Evolutionary conservation across 768 basidiomycete species (phyloP).

Genomic region (Scleroderma citrinum): DNA sequence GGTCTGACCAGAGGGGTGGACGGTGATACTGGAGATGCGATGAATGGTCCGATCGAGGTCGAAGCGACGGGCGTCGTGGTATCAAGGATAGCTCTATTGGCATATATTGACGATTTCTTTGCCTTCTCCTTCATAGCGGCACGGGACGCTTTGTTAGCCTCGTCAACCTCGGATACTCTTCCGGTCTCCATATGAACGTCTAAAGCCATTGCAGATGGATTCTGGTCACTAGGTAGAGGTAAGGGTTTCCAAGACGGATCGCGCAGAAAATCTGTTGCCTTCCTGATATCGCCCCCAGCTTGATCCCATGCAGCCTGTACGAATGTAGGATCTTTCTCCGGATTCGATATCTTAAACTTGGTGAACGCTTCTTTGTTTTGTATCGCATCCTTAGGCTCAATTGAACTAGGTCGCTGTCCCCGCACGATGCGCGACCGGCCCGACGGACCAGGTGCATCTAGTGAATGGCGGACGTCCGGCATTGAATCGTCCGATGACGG

Average conservation of each 20-base stretch:
- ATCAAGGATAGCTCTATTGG: slow-evolving; percentile 53
- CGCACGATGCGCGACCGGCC: slow-evolving; percentile 46
- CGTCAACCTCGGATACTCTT: slow-evolving; percentile 66
- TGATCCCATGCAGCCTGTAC: slow-evolving; percentile 66
- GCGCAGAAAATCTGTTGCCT: slow-evolving; percentile 51
- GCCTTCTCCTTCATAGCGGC: slow-evolving; percentile 67
- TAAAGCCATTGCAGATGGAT: slow-evolving; percentile 6
- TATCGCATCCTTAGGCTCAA: slow-evolving; percentile 21
- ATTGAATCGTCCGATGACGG: slow-evolving; percentile 68
- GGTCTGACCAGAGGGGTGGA: slow-evolving; percentile 30
- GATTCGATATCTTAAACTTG: slow-evolving; percentile 60
- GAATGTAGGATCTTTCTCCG: slow-evolving; percentile 31
- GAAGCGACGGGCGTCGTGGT: slow-evolving; percentile 36
- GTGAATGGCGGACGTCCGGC: slow-evolving; percentile 38
- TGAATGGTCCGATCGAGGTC: slow-evolving; percentile 25
- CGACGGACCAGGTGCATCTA: slow-evolving; percentile 38
- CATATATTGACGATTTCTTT: slow-evolving; percentile 79
- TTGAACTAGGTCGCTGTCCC: slow-evolving; percentile 32
- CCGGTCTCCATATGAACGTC: slow-evolving; percentile 38
- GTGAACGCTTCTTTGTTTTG: slow-evolving; percentile 34
- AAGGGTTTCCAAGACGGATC: slow-evolving; percentile 51
- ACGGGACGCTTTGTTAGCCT: slow-evolving; percentile 62
- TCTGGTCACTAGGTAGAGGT: slow-evolving; percentile 16
- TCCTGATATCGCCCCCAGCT: slow-evolving; percentile 53
- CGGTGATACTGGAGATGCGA: slow-evolving; percentile 3